phyloP scores from a whole-genome alignment of 495 filamentous ascomycete species.

The Viridothelium virens region DNA sequence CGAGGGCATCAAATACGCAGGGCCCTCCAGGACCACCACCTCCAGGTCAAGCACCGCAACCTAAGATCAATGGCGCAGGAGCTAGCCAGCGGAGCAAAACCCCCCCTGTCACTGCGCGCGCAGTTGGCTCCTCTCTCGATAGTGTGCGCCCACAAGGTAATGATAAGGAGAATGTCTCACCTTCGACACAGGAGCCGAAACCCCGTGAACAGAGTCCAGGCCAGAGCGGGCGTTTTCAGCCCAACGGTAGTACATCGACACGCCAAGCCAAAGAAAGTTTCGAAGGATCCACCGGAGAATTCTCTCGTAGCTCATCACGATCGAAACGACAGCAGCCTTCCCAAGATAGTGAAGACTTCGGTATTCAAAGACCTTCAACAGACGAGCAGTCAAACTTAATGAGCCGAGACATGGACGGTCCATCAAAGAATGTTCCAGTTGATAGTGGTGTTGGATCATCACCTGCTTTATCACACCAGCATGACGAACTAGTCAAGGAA shows the following conservation, averaged over 20 bases:
- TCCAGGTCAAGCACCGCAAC: conserved; percentile 74
- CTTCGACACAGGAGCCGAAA: conserved; percentile 43
- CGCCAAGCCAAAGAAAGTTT: conserved; percentile 4
- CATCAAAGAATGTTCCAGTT: not conserved
- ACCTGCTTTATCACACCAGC: conserved; percentile 33
- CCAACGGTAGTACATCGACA: not conserved
- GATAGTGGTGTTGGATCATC: conserved; percentile 36
- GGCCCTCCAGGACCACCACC: conserved; percentile 78
- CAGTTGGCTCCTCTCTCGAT: conserved; percentile 46
- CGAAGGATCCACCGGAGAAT: not conserved
- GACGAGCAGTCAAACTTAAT: not conserved
- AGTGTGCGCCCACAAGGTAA: conserved; percentile 26
- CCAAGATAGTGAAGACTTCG: conserved; percentile 10
- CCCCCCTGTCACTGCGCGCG: conserved; percentile 40
- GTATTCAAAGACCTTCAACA: not conserved
- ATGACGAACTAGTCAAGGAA: conserved; percentile 63
- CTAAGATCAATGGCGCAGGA: conserved; percentile 35
- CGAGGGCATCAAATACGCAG: conserved; percentile 60
- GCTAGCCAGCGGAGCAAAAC: conserved; percentile 51
- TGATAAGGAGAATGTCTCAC: conserved; percentile 36
- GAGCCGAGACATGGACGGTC: not conserved
- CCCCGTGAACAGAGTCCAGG: conserved; percentile 10
- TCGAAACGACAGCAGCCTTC: conserved; percentile 4
- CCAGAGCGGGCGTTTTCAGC: not conserved
- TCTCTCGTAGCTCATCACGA: conserved; percentile 9